Evolutionary conservation across 805 yeast genomes (phyloP), one percentile per base, ranked within the genome.

Genomic region (Ogataea angusta): DNA sequence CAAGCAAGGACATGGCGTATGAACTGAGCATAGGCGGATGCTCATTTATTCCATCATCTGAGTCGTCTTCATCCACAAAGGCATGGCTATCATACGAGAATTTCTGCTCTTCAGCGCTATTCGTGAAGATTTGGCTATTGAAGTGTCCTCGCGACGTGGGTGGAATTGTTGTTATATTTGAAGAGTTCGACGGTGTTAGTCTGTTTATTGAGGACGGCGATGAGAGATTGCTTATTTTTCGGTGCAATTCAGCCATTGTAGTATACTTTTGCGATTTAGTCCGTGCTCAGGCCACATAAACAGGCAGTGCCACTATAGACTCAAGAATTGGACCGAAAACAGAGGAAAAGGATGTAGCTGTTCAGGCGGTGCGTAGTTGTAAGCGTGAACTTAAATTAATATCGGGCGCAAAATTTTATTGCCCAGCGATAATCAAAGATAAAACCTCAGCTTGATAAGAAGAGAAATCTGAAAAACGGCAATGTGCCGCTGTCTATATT

Each of bases 11-110:
- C 49, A 73, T 67, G 30, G 78, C 71, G 51, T 73, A 75, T 1
- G 78, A 69, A 46, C 80, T 75, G 47, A 76, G 63, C 21, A 72
- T 72, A 2, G 82, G 82, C 0, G 79, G 79, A 18, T 72, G 62
- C 33, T 68, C 66, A 15, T 74, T 68, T 37, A 64, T 59, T 39
- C 71, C 78, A 31, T 72, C 77, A 17, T 52, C 59, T 1, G 53
- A 44, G 31, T 56, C 57, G 26, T 47, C 51, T 4, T 42, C 56
- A 35, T 52, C 58, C 15, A 33, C 43, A 13, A 45, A 43, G 16
- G 42, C 47, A n/a, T 36, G 19, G 17, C 24, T 9, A 12, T 7
- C 10, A 17, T 37, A 30, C 10, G n/a, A 17, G 21, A 35, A 5
- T 12, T 21, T 17, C 16, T 30, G 42, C 6, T 32, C 26, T n/a